Evolutionary conservation across 2,329 filamentous ascomycete genomes (phyloP), one percentile per base, ranked within the genome.

Genomic region (Alternaria incomplexa): DNA sequence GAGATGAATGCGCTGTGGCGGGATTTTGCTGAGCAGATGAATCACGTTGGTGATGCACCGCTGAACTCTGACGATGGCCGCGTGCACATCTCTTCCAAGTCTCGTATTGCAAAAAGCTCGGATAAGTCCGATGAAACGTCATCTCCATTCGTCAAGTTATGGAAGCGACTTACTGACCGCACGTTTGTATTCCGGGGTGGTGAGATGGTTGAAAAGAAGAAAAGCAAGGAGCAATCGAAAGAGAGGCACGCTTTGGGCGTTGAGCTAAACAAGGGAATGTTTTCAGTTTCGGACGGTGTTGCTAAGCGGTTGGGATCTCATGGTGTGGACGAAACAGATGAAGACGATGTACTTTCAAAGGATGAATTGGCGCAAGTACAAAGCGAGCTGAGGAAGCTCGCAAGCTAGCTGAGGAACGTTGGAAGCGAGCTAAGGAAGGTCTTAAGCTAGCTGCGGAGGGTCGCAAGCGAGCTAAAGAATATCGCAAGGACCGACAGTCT

Each of bases 121-220:
- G 36, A 0, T 1, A 40, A 40, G 36, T 40, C n/a, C 36, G 15
- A 40, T 40, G n/a, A 40, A 17, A 1, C 1, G 9, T 17, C 1
- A 1, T 1, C n/a, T 40, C 36, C 1, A 40, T 1, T 40, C 36
- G n/a, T 0, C n/a, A 40, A 40, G 36, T 3, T 40, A 0, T 1
- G 1, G 36, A 40, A 17, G 36, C 36, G 0, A 17, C 0, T 40
- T 40, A 0, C 1, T 6, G 36, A 40, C 36, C 8, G 36, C 36
- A 11, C 36, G n/a, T 40, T 40, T 40, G n/a, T 40, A 4, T 40
- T 40, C n/a, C 36, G n/a, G 36, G n/a, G 36, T 40, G 3, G n/a
- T 17, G n/a, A 40, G 28, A 30, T 30, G 28, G 1, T 30, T 6
- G 28, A 13, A 30, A 30, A 30, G 28, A 30, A 30, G 28, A 10